Evolutionary conservation across 169 alveolate species (phyloP).

Genomic region (Amoebophrya sp.): DNA sequence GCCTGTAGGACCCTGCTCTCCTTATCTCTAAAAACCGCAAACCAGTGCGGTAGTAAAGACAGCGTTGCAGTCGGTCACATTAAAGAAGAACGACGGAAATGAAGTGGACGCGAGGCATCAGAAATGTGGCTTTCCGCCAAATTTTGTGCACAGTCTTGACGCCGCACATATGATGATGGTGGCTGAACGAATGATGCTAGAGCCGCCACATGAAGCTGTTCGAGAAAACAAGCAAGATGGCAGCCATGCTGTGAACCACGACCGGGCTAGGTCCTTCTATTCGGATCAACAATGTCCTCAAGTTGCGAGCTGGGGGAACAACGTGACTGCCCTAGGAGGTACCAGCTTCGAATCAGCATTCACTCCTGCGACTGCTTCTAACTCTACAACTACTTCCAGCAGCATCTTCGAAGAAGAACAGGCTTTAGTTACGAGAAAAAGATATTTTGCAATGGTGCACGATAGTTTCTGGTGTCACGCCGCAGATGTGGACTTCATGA

Average conservation of each 20-base stretch:
- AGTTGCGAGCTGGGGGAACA: neutral
- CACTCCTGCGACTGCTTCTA: too few species aligned
- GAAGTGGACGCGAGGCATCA: conserved; percentile 69
- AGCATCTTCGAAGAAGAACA: too few species aligned
- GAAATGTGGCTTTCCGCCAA: conserved; percentile 93
- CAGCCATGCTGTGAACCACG: neutral
- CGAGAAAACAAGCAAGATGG: too few species aligned
- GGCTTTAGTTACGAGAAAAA: conserved; percentile 40
- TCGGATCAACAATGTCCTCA: neutral
- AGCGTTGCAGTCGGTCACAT: neutral
- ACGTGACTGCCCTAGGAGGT: neutral
- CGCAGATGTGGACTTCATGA: conserved; percentile 77
- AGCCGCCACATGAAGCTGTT: conserved; percentile 47
- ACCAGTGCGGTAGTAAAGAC: too few species aligned
- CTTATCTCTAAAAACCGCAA: too few species aligned
- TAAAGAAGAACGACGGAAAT: neutral
- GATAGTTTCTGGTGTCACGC: conserved; percentile 95
- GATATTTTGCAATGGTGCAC: conserved; percentile 92
- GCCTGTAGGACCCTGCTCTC: too few species aligned
- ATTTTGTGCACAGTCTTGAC: conserved; percentile 89
- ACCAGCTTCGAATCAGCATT: too few species aligned
- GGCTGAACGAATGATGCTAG: conserved; percentile 70
- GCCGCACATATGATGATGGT: conserved; percentile 93
- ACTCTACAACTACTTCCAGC: too few species aligned
- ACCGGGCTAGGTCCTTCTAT: neutral